phyloP scores from a whole-genome alignment of 805 yeast genomes.

The Cyberlindnera amylophila region DNA sequence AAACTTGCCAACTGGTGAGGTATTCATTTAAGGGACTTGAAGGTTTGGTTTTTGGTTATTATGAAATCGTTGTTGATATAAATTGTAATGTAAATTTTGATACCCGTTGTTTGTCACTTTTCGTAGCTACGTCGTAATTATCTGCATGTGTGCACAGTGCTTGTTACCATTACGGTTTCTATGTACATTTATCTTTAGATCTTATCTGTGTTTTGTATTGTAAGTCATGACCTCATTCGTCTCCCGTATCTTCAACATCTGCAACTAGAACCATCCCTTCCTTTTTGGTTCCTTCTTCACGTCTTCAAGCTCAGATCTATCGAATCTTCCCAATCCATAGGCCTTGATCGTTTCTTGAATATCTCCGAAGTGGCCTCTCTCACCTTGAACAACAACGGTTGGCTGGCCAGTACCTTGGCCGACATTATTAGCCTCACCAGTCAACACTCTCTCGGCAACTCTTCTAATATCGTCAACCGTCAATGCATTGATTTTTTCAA shows the following conservation, averaged over 20 bases:
- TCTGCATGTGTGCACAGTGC: too few species aligned
- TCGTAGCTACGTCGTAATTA: too few species aligned
- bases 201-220: neutral
- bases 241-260: too few species aligned
- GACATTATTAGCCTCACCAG: constrained; percentile 49
- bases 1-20: constrained; percentile 20
- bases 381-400: constrained; percentile 88
- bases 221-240: constrained; percentile 1
- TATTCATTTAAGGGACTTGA: constrained; percentile 22
- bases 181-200: neutral
- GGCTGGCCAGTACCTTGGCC: constrained; percentile 62
- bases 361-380: constrained; percentile 82
- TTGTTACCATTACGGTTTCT: neutral
- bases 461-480: constrained; percentile 63
- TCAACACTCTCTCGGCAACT: constrained; percentile 72
- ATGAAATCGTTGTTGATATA: neutral
- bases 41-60: neutral
- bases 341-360: constrained; percentile 57
- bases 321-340: constrained; percentile 54
- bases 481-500: constrained; percentile 64
- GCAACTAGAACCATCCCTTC: constrained; percentile 27
- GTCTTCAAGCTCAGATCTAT: neutral
- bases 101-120: neutral
- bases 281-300: constrained; percentile 10
- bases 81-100: constrained; percentile 1